Base-by-base conservation (phyloP, 257 asterid genomes). In the Eustoma russellianum region DNA sequence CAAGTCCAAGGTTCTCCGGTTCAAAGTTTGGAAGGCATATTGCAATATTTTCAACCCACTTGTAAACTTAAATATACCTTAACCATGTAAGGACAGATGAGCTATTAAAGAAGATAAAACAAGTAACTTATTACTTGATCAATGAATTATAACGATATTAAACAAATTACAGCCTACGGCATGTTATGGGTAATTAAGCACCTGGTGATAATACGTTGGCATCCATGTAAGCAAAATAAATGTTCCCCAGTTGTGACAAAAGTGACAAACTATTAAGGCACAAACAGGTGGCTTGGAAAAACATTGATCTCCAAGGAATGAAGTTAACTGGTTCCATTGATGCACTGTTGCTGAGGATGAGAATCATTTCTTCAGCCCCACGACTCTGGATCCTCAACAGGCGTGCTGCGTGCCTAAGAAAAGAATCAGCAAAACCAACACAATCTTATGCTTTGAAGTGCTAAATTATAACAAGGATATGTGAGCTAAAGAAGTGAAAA, bases 151-250 rank as follows among this genome's bases (percentile, higher is more conserved):
- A 24, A 24, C 30, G 30, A 0, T 24, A 24, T 24, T 24, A 24
- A 24, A 47, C 38, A 55, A 54, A 34, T 7, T 33, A 16, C 2
- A 15, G 19, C 8, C 28, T 34, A 17, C 41, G 35, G 41, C 41
- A 7, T 13, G 56, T 19, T 13, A 38, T 17, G 17, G 50, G 9
- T 41, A 52, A 58, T 18, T 12, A 7, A 30, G 50, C 65, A 88
- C 93, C 97, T 88, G 95, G 79, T 85, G 90, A 73, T 88, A 88
- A 64, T 88, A 88, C 1, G 97, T 88, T 13, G 97, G 97, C 97
- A 88, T 88, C 97, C 95, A 88, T 13, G 97, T 88, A 63, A 88
- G 92, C 60, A 88, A 77, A 77, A 88, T 88, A 62, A 88, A 88
- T 14, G 97, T 88, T 73, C 97, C 97, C 89, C 92, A 88, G 43